These are phyloP conservation scores for Priceomyces haplophilus DNA, from an alignment of 805 yeast species.

Conservation along the genomic window DNA sequence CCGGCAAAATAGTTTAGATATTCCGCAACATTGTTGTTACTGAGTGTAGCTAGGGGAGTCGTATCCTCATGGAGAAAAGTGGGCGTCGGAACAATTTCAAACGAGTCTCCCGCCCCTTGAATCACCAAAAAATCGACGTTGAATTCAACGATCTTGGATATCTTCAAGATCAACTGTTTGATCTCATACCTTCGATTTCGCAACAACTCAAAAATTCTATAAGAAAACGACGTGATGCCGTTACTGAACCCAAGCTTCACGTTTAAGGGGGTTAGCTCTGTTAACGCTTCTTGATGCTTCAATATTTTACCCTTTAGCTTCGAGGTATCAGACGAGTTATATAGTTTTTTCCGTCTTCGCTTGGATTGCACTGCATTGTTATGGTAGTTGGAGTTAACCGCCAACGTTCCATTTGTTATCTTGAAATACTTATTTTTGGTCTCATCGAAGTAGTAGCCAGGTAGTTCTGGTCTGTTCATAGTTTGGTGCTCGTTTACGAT, in stretches of 20 bases:
- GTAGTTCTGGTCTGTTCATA: conserved; percentile 15
- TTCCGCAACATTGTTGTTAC: not conserved
- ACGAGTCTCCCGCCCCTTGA: not conserved
- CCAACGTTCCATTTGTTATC: conserved; percentile 23
- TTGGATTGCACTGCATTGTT: conserved; percentile 22
- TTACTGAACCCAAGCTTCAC: not conserved
- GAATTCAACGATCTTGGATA: not conserved
- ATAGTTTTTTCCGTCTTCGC: conserved; percentile 12
- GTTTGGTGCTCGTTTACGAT: not conserved
- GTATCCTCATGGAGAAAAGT: not conserved
- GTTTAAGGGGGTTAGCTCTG: not conserved
- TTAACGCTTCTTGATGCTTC: not conserved
- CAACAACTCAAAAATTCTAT: not conserved
- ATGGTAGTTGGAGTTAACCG: conserved; percentile 16
- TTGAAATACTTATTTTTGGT: conserved; percentile 23
- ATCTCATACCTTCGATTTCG: not conserved
- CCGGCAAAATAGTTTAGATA: not conserved
- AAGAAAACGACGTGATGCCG: not conserved
- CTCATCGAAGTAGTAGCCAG: conserved; percentile 26
- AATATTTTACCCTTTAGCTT: not conserved
- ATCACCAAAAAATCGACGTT: not conserved
- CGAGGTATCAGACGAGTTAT: not conserved
- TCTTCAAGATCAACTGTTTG: not conserved
- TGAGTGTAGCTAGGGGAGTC: not conserved
- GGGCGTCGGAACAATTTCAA: not conserved